Evolutionary conservation across 257 asterid species (phyloP).

Genomic region (Parsonsia alboflavescens): DNA sequence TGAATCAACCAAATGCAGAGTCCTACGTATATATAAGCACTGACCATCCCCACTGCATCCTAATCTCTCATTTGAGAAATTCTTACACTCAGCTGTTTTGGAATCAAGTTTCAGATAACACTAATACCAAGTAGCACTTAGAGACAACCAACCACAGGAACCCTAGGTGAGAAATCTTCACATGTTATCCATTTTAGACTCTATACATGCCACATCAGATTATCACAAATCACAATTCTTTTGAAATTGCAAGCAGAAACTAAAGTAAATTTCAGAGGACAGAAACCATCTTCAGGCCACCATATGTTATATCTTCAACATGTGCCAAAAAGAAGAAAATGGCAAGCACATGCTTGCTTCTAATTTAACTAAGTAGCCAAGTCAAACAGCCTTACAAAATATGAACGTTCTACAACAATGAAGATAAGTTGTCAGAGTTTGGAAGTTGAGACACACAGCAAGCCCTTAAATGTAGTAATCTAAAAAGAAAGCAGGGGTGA

Average conservation of each 20-base stretch:
- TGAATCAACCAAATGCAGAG: neutral
- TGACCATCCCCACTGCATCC: neutral
- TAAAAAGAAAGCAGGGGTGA: too few relatives aligned
- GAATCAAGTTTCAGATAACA: neutral
- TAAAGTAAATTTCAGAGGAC: too few relatives aligned
- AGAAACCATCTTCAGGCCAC: neutral
- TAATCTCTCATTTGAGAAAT: neutral
- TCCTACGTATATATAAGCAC: neutral
- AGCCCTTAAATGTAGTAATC: neutral
- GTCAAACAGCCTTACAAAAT: neutral
- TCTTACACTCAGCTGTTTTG: neutral
- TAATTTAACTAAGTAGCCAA: neutral
- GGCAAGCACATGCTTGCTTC: neutral
- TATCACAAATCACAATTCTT: neutral
- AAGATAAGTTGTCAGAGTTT: neutral
- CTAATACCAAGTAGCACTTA: neutral
- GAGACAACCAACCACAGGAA: constrained; percentile 1
- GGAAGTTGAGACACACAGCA: neutral
- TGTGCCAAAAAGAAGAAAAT: neutral
- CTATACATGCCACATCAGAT: neutral
- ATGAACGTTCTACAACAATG: neutral
- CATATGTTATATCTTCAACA: neutral
- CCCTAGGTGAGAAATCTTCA: neutral
- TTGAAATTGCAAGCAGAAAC: neutral
- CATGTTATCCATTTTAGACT: neutral